Conservation (phyloP, 179 eudicot species). For the Camellia oleifera region DNA sequence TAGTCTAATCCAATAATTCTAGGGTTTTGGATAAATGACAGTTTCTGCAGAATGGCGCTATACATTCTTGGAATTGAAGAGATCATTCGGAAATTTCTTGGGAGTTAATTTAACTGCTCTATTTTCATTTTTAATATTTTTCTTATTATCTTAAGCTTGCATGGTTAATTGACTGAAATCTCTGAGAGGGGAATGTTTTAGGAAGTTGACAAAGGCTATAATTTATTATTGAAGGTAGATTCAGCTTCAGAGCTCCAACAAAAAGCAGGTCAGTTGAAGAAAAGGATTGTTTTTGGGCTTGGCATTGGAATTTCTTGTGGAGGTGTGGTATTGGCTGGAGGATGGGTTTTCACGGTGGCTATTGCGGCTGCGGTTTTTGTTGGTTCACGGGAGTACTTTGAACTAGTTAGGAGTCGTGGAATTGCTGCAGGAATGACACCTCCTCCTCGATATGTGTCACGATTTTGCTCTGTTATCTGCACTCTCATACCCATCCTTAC, state of each 20-base stretch:
- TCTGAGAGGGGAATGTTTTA: slow-evolving; percentile 47
- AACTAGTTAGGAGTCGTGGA: slow-evolving; percentile 89
- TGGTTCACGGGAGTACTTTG: slow-evolving; percentile 91
- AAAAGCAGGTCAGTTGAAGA: slow-evolving; percentile 66
- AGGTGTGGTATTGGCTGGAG: slow-evolving; percentile 84
- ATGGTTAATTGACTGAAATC: slow-evolving; percentile 19
- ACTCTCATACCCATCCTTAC: slow-evolving; percentile 85
- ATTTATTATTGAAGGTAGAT: slow-evolving; percentile 33
- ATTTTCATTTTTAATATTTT: not conserved
- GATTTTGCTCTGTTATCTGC: slow-evolving; percentile 86
- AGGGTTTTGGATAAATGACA: not conserved
- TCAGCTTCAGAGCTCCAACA: slow-evolving; percentile 36
- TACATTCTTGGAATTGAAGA: not conserved
- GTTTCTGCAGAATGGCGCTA: not conserved
- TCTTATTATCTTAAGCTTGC: not conserved
- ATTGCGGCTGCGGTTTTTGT: slow-evolving; percentile 69
- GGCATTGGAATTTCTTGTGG: slow-evolving; percentile 76
- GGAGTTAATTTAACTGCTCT: not conserved
- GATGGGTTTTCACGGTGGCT: slow-evolving; percentile 80
- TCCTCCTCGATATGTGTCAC: slow-evolving; percentile 89
- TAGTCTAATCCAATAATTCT: not conserved
- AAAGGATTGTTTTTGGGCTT: slow-evolving; percentile 79
- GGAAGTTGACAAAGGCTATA: slow-evolving; percentile 44
- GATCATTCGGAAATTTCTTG: not conserved
- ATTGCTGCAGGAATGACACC: slow-evolving; percentile 92